These are phyloP conservation scores for Vitis riparia DNA, from an alignment of 164 flowering plant genomes.

Conservation along the genomic window DNA sequence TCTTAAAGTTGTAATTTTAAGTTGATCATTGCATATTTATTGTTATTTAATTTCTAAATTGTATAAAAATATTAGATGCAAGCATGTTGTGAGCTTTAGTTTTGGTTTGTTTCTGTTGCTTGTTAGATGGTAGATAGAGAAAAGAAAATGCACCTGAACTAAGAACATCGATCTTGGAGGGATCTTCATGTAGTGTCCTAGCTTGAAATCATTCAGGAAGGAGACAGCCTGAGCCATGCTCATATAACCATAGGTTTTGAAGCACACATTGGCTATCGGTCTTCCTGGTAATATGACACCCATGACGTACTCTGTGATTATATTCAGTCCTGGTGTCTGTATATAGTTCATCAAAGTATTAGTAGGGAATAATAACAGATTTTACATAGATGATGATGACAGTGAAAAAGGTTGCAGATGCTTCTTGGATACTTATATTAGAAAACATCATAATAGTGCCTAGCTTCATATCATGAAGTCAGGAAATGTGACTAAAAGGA, in stretches of 20 bases:
- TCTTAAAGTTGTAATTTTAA: not conserved
- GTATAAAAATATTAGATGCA: no score
- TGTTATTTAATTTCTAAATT: not conserved
- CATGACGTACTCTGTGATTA: constrained; percentile 65
- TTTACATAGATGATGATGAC: not conserved
- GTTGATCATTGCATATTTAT: not conserved
- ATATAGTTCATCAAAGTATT: constrained; percentile 1
- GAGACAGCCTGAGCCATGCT: constrained; percentile 77
- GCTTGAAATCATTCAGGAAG: constrained; percentile 63
- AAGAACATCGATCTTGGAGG: constrained; percentile 75
- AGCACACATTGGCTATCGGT: constrained; percentile 72
- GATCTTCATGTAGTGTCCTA: constrained; percentile 74
- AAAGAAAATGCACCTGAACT: constrained; percentile 50
- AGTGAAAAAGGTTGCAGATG: not conserved
- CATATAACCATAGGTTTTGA: constrained; percentile 61
- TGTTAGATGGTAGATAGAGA: not conserved
- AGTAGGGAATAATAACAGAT: not conserved
- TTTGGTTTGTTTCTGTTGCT: not conserved
- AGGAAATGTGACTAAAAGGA: not conserved
- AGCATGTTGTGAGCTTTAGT: not conserved
- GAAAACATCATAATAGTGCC: not conserved
- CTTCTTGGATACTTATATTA: not conserved
- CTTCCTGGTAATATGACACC: constrained; percentile 59
- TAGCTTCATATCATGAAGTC: not conserved
- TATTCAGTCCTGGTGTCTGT: constrained; percentile 69